Percentiles rank a stretch among this genome's conserved stretches.
These are phyloP conservation scores for Cryphonectria nitschkei DNA, from an alignment of 2,329 filamentous ascomycete species.

Conservation along the genomic window DNA sequence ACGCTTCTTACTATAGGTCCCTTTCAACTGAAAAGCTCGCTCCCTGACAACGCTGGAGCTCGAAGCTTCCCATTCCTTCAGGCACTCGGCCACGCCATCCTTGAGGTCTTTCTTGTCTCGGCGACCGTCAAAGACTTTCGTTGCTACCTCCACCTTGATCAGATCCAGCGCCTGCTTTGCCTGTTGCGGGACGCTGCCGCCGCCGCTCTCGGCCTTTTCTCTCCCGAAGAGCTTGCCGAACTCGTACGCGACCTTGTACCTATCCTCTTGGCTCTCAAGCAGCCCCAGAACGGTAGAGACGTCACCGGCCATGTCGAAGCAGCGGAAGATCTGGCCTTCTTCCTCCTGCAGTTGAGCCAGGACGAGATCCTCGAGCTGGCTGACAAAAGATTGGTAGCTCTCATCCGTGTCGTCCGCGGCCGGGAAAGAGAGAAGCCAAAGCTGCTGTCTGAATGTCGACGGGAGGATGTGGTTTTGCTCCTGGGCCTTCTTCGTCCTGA, in stretches of 20 bases:
- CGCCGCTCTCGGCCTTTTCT: too few species aligned
- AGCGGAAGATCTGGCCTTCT: slow-evolving; percentile 1
- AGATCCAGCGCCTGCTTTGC: slow-evolving; percentile 5
- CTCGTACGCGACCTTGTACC: slow-evolving; percentile 5
- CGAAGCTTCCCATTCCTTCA: slow-evolving; percentile 14
- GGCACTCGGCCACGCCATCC: background rate
- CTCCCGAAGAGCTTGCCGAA: background rate
- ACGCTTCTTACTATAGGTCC: background rate
- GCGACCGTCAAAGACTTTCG: slow-evolving; percentile 3
- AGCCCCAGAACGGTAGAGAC: background rate
- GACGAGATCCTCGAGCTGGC: slow-evolving; percentile 4
- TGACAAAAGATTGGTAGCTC: background rate
- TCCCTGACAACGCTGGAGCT: slow-evolving; percentile 8
- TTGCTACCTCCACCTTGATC: slow-evolving; percentile 16
- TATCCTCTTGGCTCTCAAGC: background rate
- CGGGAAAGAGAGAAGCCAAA: slow-evolving; percentile 6
- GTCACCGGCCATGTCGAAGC: slow-evolving; percentile 6
- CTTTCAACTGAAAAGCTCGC: slow-evolving; percentile 12
- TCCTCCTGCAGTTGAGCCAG: slow-evolving; percentile 1
- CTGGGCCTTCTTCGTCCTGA: slow-evolving; percentile 2
- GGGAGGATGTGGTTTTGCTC: background rate
- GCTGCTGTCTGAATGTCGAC: slow-evolving; percentile 9
- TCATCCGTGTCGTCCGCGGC: background rate
- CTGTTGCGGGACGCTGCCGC: background rate
- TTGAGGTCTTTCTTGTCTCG: background rate